A percentile compares a stretch with the other conserved stretches of the same genome.
Evolutionary conservation across 371 early-diverging fungal species (phyloP).

Genomic region (Funneliformis caledonium): DNA sequence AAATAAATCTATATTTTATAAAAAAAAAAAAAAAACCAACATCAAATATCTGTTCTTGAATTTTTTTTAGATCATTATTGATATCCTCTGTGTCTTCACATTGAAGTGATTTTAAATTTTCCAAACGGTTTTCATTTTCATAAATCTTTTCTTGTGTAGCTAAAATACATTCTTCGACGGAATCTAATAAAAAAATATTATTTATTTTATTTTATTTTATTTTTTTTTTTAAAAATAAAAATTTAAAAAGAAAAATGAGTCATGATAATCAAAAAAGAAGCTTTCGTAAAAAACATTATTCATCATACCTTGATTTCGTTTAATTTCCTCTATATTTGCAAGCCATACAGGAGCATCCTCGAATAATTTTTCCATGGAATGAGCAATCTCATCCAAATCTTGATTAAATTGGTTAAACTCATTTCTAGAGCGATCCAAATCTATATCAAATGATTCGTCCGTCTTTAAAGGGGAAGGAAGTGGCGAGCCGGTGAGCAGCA

Average conservation of each 20-base stretch:
- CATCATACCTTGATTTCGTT: constrained; percentile 22
- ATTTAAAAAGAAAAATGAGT: background rate
- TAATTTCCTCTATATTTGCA: constrained; percentile 28
- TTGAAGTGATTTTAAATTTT: constrained; percentile 26
- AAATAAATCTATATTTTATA: background rate
- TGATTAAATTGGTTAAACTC: constrained; percentile 34
- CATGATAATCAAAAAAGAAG: background rate
- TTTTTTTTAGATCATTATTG: constrained; percentile 37
- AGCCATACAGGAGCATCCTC: constrained; percentile 29
- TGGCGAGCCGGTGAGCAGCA: background rate
- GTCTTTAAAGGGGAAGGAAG: background rate
- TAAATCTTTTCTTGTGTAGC: constrained; percentile 33
- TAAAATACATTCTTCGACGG: constrained; percentile 35
- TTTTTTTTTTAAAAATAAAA: background rate
- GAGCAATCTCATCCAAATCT: constrained; percentile 32
- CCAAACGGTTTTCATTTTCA: constrained; percentile 15
- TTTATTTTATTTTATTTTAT: no score
- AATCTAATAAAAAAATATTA: background rate
- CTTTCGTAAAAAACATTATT: background rate
- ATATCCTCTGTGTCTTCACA: constrained; percentile 30
- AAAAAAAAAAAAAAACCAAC: background rate
- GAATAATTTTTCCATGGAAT: constrained; percentile 19
- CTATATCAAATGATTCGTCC: constrained; percentile 24
- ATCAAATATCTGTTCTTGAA: constrained; percentile 38
- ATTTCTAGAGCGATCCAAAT: constrained; percentile 16